Evolutionary conservation across 2,329 filamentous ascomycete genomes (phyloP).

Genomic region (Xylariales sp.): DNA sequence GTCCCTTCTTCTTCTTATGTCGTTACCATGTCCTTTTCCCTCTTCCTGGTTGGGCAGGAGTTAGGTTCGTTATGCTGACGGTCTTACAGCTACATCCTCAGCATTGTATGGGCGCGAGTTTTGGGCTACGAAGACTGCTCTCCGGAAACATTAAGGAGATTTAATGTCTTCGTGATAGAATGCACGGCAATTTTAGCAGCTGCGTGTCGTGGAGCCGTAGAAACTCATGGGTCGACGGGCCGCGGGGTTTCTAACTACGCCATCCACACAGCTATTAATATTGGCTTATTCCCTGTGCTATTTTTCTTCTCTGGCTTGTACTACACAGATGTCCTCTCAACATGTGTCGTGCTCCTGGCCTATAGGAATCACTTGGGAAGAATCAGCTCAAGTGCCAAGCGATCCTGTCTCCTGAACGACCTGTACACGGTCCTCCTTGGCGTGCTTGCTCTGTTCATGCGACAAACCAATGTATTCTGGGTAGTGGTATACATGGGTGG

Average conservation of each 20-base stretch:
- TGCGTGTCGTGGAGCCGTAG: conserved; percentile 44
- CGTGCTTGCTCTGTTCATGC: conserved; percentile 65
- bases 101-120: conserved; percentile 32
- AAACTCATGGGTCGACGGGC: conserved; percentile 17
- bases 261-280: conserved; percentile 68
- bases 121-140: conserved; percentile 27
- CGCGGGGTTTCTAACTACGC: conserved; percentile 32
- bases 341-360: conserved; percentile 66
- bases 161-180: conserved; percentile 41
- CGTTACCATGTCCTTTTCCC: too few species aligned
- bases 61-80: too few species aligned
- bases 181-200: conserved; percentile 41
- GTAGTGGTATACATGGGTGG: conserved; percentile 72
- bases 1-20: not conserved
- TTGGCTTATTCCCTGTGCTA: conserved; percentile 79
- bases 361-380: conserved; percentile 56
- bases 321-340: conserved; percentile 89
- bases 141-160: conserved; percentile 39
- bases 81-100: conserved; percentile 34
- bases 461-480: conserved; percentile 98
- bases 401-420: conserved; percentile 29
- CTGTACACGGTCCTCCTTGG: conserved; percentile 52
- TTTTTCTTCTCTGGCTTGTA: conserved; percentile 97
- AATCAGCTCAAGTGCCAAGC: conserved; percentile 24
- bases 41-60: too few species aligned